Evolutionary conservation across 352 stramenopile genomes (phyloP).

Genomic region (Globisporangium okanoganense): DNA sequence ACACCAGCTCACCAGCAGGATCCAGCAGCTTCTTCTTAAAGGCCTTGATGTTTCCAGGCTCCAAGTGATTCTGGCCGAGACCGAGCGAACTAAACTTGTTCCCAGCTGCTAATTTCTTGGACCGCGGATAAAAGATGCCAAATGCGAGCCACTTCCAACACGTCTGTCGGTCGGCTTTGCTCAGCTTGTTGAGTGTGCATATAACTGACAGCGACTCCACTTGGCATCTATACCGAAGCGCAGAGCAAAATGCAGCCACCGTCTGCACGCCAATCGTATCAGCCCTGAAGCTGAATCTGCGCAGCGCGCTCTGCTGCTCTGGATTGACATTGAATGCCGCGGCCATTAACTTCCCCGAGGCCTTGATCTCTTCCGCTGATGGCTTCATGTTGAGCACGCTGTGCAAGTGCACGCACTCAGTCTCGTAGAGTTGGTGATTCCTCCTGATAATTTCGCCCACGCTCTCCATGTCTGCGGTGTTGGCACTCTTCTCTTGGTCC

Average conservation of each 20-base stretch:
- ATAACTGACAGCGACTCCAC: not conserved
- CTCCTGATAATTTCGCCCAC: not conserved
- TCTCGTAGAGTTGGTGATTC: not conserved
- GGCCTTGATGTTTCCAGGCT: not conserved
- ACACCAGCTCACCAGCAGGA: constrained; percentile 11
- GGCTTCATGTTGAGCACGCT: not conserved
- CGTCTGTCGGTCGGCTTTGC: not conserved
- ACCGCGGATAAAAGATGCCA: constrained; percentile 9
- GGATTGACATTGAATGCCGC: not conserved
- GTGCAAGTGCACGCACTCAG: not conserved
- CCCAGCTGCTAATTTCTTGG: not conserved
- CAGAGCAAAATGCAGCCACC: not conserved
- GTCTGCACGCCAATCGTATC: not conserved
- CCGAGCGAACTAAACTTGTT: not conserved
- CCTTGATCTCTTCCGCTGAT: not conserved
- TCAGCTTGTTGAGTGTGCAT: not conserved
- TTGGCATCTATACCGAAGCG: not conserved
- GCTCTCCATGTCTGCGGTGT: no score
- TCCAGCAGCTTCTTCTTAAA: not conserved
- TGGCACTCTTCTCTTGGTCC: not conserved
- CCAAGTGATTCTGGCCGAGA: not conserved
- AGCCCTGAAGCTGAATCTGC: not conserved
- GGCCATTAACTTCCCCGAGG: not conserved
- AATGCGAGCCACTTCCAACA: not conserved
- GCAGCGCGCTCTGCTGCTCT: not conserved